phyloP scores from a whole-genome alignment of 768 basidiomycete genomes.

The button mushroom (Agaricus bisporus) region DNA sequence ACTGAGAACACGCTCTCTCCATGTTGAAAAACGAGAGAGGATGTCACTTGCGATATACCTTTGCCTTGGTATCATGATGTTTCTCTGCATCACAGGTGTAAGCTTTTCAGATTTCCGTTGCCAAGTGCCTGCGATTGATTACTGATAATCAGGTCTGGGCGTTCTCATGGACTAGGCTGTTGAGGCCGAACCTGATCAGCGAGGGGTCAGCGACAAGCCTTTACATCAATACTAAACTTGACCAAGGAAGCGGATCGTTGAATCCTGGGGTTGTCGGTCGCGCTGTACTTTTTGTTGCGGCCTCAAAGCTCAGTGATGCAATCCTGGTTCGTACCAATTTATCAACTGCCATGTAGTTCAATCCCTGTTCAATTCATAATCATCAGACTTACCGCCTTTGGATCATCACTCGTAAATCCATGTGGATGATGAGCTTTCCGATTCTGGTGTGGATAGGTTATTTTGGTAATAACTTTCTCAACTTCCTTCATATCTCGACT shows the following conservation, averaged over 20 bases:
- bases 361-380: neutral
- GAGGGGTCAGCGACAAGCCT: neutral
- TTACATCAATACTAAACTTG: neutral
- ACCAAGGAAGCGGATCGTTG: neutral
- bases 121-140: no score
- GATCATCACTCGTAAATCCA: neutral
- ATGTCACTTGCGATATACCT: neutral
- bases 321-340: neutral
- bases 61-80: neutral
- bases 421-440: neutral
- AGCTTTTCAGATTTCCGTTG: neutral
- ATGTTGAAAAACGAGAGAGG: neutral
- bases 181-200: neutral
- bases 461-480: neutral
- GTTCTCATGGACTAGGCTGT: neutral
- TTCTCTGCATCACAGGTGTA: neutral
- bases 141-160: neutral
- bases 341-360: neutral
- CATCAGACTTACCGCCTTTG: neutral
- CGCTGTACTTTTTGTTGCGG: neutral
- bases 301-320: neutral
- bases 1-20: neutral
- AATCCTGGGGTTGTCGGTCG: neutral
- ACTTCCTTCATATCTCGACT: neutral
- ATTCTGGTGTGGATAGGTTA: slow-evolving; percentile 1